These are phyloP conservation scores for Debaryomyces robertsiae DNA, from an alignment of 1,139 yeast species.

Conservation along the genomic window DNA sequence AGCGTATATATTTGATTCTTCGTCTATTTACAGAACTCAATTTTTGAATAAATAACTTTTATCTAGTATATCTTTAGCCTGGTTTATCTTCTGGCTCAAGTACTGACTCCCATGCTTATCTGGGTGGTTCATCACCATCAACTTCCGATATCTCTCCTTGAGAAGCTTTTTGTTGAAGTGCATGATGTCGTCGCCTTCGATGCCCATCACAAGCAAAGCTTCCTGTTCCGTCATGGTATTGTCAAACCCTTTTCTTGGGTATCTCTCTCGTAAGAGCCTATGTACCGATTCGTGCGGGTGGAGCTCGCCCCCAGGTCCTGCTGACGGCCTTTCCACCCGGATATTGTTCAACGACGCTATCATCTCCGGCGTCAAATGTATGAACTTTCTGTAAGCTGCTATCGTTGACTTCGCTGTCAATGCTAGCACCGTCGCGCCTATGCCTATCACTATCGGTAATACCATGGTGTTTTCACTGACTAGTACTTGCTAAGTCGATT, in stretches of 20 bases:
- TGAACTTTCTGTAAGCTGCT: slow-evolving; percentile 45
- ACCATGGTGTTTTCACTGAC: slow-evolving; percentile 30
- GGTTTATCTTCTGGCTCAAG: slow-evolving; percentile 72
- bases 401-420: slow-evolving; percentile 53
- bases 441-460: slow-evolving; percentile 58
- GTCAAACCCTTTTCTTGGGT: slow-evolving; percentile 51
- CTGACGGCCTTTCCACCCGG: slow-evolving; percentile 22
- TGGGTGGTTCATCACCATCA: slow-evolving; percentile 86
- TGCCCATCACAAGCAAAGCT: slow-evolving; percentile 58
- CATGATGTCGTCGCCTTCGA: slow-evolving; percentile 54
- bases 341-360: slow-evolving; percentile 57
- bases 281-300: slow-evolving; percentile 26
- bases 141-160: slow-evolving; percentile 57
- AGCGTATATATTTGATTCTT: slow-evolving; percentile 6
- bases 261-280: slow-evolving; percentile 30
- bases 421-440: slow-evolving; percentile 59
- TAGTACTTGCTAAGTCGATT: not conserved
- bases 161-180: slow-evolving; percentile 46
- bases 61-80: slow-evolving; percentile 69
- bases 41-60: slow-evolving; percentile 48
- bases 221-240: slow-evolving; percentile 61
- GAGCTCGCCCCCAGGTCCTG: slow-evolving; percentile 11
- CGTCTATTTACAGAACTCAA: slow-evolving; percentile 2
- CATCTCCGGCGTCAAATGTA: slow-evolving; percentile 51
- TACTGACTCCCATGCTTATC: slow-evolving; percentile 76